Evolutionary conservation across 2,329 filamentous ascomycete genomes (phyloP).

Genomic region (Byssothecium circinans): DNA sequence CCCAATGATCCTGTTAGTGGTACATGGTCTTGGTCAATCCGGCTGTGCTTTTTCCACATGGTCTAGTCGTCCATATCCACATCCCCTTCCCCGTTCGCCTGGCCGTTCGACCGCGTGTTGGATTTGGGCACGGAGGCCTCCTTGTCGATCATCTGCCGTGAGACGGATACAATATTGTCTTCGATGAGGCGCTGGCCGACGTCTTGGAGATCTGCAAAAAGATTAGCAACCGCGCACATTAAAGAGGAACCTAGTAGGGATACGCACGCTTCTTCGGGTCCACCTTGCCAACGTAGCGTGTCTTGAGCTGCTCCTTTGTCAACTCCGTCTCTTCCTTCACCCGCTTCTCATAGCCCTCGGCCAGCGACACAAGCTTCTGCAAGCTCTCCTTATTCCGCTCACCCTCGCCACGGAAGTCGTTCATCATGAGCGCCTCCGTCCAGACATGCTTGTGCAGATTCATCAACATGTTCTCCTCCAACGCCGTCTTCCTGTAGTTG

Average conservation of each 20-base stretch:
- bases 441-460: constrained; percentile 99
- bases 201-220: constrained; percentile 73
- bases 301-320: constrained; percentile 97
- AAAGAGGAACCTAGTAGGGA: background rate
- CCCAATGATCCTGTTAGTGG: background rate
- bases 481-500: constrained; percentile 94
- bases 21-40: background rate
- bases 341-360: constrained; percentile 96
- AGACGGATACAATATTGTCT: constrained; percentile 99
- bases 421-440: constrained; percentile 97
- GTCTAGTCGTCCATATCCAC: constrained; percentile 40
- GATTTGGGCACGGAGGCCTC: constrained; percentile 82
- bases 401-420: constrained; percentile 86
- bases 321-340: constrained; percentile 98
- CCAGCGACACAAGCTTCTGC: constrained; percentile 80
- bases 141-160: constrained; percentile 98
- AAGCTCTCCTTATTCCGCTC: constrained; percentile 84
- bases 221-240: constrained; percentile 20
- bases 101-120: constrained; percentile 31
- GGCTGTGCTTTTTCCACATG: background rate
- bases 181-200: constrained; percentile 96
- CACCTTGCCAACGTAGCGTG: constrained; percentile 96
- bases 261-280: constrained; percentile 91
- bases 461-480: constrained; percentile 99
- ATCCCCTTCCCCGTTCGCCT: constrained; percentile 30